phyloP scores from a whole-genome alignment of 768 basidiomycete species.

The Auricularia sp. region DNA sequence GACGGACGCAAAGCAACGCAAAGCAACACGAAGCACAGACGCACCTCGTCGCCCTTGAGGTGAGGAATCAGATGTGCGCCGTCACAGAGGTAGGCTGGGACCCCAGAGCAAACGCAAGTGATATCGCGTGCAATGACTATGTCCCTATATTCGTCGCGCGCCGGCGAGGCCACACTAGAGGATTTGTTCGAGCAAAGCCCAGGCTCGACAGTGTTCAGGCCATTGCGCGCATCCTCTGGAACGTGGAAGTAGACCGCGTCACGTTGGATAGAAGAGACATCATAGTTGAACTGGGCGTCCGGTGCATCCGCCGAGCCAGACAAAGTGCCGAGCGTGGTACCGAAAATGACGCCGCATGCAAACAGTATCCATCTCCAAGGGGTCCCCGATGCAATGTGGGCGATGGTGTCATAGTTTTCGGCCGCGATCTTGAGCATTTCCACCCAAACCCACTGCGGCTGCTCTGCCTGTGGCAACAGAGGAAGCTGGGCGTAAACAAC shows the following conservation, averaged over 20 bases:
- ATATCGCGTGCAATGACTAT: not conserved
- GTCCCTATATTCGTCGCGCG: not conserved
- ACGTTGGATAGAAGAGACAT: not conserved
- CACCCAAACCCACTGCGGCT: not conserved
- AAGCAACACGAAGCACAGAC: not conserved
- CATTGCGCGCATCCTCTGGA: not conserved
- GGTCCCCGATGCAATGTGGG: not conserved
- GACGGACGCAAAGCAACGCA: too few species aligned
- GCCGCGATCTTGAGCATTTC: not conserved
- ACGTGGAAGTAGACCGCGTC: not conserved
- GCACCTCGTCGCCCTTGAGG: not conserved
- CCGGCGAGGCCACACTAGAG: not conserved
- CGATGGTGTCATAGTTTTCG: not conserved
- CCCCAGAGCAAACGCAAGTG: not conserved
- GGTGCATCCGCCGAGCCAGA: not conserved
- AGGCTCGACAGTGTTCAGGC: not conserved
- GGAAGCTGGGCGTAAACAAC: too few species aligned
- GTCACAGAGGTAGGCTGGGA: not conserved
- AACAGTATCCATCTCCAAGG: not conserved
- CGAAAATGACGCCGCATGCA: not conserved
- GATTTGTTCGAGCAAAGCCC: not conserved
- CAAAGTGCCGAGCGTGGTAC: not conserved
- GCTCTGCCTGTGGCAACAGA: not conserved
- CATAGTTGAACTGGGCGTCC: not conserved
- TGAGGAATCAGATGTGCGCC: not conserved